A percentile compares a stretch with the other conserved stretches of the same genome.
Evolutionary conservation across 1,284 basidiomycete species (phyloP).

Genomic region (Ustilago lituana): DNA sequence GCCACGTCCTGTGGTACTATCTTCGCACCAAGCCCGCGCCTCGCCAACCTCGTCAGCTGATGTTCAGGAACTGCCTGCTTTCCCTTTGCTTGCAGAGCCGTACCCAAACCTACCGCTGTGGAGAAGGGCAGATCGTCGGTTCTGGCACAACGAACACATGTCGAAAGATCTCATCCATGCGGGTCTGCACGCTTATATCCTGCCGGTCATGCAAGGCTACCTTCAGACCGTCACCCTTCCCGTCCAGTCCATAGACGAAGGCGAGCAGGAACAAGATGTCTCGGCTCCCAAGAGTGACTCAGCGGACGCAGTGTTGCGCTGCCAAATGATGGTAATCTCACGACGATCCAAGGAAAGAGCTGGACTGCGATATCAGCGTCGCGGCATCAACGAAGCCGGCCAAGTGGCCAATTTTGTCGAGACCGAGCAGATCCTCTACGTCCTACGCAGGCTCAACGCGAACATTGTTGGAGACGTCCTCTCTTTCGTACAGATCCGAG

Average conservation of each 20-base stretch:
- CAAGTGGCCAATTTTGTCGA: conserved; percentile 97
- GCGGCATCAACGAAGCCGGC: conserved; percentile 96
- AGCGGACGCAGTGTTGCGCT: conserved; percentile 14
- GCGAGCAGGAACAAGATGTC: not conserved
- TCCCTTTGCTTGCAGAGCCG: conserved; percentile 74
- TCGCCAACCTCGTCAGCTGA: not conserved
- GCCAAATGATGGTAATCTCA: conserved; percentile 78
- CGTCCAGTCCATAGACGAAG: conserved; percentile 17
- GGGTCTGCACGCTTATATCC: conserved; percentile 76
- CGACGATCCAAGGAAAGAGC: conserved; percentile 91
- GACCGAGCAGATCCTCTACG: conserved; percentile 84
- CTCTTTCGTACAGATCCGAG: conserved; percentile 91
- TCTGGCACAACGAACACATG: conserved; percentile 90
- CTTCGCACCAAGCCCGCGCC: not conserved
- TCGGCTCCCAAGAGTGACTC: not conserved
- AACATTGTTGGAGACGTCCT: conserved; percentile 77
- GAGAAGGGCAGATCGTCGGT: conserved; percentile 81
- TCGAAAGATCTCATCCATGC: conserved; percentile 72
- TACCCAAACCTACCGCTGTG: conserved; percentile 79
- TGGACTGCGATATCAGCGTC: conserved; percentile 94
- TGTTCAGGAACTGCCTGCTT: not conserved
- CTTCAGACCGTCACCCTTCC: conserved; percentile 71
- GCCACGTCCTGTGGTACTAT: not conserved
- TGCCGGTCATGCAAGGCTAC: conserved; percentile 90
- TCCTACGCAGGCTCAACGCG: conserved; percentile 23